A percentile compares a stretch with the other conserved stretches of the same genome.
Evolutionary conservation across 345 rosid species (phyloP).

Genomic region (Ceriops zippeliana): DNA sequence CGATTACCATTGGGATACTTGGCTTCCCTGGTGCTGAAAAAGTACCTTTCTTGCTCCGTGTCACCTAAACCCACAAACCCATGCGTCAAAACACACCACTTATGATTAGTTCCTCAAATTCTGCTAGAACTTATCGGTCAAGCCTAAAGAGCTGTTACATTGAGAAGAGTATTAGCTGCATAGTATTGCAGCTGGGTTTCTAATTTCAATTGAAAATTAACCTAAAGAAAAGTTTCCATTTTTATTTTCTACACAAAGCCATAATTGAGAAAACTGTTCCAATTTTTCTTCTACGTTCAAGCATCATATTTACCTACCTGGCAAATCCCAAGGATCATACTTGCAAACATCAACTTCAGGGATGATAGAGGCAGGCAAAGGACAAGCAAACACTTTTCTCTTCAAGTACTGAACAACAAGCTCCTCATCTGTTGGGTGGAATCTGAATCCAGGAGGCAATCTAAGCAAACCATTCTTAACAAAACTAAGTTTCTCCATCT

Average conservation of each 20-base stretch:
- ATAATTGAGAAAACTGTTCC: not conserved
- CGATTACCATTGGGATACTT: constrained; percentile 92
- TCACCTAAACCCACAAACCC: constrained; percentile 49
- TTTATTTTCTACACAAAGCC: not conserved
- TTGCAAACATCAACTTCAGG: constrained; percentile 88
- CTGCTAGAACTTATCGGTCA: not conserved
- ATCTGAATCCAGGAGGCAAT: constrained; percentile 87
- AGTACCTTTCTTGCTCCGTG: constrained; percentile 86
- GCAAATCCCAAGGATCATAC: constrained; percentile 94
- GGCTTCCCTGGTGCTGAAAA: constrained; percentile 85
- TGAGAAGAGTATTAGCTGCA: not conserved
- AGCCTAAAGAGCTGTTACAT: not conserved
- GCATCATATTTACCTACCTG: constrained; percentile 44
- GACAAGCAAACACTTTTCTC: constrained; percentile 57
- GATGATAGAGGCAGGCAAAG: constrained; percentile 80
- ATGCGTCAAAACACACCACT: constrained; percentile 4
- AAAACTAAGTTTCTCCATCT: constrained; percentile 54
- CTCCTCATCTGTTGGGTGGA: constrained; percentile 95
- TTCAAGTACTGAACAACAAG: constrained; percentile 69
- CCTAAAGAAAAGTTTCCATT: not conserved
- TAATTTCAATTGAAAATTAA: not conserved
- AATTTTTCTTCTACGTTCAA: not conserved
- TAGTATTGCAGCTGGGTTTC: constrained; percentile 14
- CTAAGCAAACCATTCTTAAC: constrained; percentile 60
- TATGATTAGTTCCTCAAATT: not conserved